A percentile compares a stretch with the other conserved stretches of the same genome.
phyloP scores from a whole-genome alignment of 2,329 filamentous ascomycete genomes.

The Alternaria brassicicola region DNA sequence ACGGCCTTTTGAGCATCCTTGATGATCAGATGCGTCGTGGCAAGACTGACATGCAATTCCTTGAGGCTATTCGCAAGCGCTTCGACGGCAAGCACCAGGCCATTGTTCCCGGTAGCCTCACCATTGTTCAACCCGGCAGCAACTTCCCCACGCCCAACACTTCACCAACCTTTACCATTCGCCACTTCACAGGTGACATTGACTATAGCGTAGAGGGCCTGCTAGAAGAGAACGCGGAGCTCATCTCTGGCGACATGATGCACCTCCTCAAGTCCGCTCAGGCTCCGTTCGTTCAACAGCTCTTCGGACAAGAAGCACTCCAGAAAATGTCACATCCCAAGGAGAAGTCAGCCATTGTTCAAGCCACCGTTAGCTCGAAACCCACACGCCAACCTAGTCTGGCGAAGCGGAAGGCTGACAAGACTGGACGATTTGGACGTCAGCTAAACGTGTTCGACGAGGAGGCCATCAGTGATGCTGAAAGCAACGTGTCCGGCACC shows the following conservation, averaged over 20 bases:
- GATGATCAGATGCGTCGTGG: slow-evolving; percentile 94
- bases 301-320: slow-evolving; percentile 95
- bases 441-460: slow-evolving; percentile 51
- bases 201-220: slow-evolving; percentile 89
- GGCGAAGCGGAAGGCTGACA: slow-evolving; percentile 75
- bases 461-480: slow-evolving; percentile 54
- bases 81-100: slow-evolving; percentile 95
- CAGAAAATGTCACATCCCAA: slow-evolving; percentile 93
- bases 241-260: slow-evolving; percentile 94
- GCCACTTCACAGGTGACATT: slow-evolving; percentile 95
- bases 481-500: slow-evolving; percentile 52
- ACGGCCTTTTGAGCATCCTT: slow-evolving; percentile 89
- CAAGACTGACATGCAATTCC: slow-evolving; percentile 84
- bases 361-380: slow-evolving; percentile 95
- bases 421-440: slow-evolving; percentile 55
- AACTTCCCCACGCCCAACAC: slow-evolving; percentile 87
- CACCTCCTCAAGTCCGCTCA: slow-evolving; percentile 89
- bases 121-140: slow-evolving; percentile 79
- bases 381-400: slow-evolving; percentile 91
- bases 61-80: slow-evolving; percentile 88
- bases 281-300: slow-evolving; percentile 83
- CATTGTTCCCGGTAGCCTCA: slow-evolving; percentile 78
- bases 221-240: slow-evolving; percentile 93
- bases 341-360: slow-evolving; percentile 88
- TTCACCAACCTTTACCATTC: slow-evolving; percentile 82